Conservation (phyloP, 2,329 filamentous ascomycete species). For the Trichoderma atrobrunneum region DNA sequence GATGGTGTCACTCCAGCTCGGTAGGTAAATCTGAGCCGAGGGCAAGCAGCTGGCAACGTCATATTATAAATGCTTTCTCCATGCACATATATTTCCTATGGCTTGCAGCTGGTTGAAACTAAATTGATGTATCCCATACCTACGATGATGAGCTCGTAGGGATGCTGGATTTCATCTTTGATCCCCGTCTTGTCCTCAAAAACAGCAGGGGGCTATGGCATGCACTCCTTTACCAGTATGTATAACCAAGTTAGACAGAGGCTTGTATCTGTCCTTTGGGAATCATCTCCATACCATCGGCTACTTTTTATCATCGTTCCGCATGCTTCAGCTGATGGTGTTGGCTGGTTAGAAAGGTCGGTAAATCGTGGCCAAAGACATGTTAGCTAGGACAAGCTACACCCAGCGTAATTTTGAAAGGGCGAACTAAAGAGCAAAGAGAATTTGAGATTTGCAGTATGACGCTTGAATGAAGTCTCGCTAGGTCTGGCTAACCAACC, state of each 20-base stretch:
- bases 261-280: not conserved
- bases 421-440: no score
- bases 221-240: not conserved
- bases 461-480: no score
- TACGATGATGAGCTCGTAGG: not conserved
- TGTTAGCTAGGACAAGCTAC: not conserved
- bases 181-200: not conserved
- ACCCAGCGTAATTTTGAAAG: not conserved
- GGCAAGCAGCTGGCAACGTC: not conserved
- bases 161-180: not conserved
- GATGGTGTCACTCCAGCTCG: not conserved
- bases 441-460: no score
- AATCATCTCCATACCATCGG: not conserved
- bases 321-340: not conserved
- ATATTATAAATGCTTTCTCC: not conserved
- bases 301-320: not conserved
- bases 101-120: not conserved
- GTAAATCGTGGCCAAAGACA: not conserved
- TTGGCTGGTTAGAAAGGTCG: not conserved
- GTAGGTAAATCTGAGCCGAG: not conserved
- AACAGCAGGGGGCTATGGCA: not conserved
- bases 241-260: not conserved
- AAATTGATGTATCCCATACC: not conserved
- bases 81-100: not conserved
- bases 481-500: no score